Evolutionary conservation across 345 rosid species (phyloP), one percentile per base, ranked within the genome.

Genomic region (Gossypium raimondii): DNA sequence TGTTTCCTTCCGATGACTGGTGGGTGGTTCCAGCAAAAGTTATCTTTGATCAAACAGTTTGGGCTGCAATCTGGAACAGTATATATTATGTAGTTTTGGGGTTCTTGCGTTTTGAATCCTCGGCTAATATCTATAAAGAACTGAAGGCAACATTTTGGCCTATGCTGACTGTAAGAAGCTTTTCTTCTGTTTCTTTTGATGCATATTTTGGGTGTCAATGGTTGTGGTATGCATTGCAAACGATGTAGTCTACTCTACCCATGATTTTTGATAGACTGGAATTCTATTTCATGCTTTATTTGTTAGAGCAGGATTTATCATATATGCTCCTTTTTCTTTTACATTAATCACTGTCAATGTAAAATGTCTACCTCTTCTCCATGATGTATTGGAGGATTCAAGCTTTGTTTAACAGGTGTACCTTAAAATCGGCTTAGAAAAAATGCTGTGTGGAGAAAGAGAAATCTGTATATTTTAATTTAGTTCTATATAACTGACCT

Each of bases 11-110:
- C 9, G 73, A 92, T 77, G 93, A 81, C 74, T 92, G 97, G 97
- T 94, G 97, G 97, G 94, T 90, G 64, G 92, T 92, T 50, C 98
- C 97, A 64, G 97, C 92, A 51, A 92, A 94, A 85, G 87, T 94
- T 25, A 92, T 87, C 0, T 94, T 92, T 82, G 97, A 94, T 61
- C 97, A 92, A 83, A 90, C 97, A 44, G 79, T 89, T 3, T 92
- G 98, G 98, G 77, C 98, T 9, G 90, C 97, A 61, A 17, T 90
- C 75, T 94, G 97, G 97, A 94, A 94, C 80, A 89, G 90, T 84
- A 87, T 88, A 81, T 94, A 94, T 76, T 94, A 11, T 73, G 84
- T 80, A 47, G 85, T 83, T 72, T 78, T 92, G 70, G 98, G 96
- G 52, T 80, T 90, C 66, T 80, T 90, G 78, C 94, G 97, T 43